A percentile compares a stretch with the other conserved stretches of the same genome.
These are phyloP conservation scores for Fusarium sp. DNA, from an alignment of 2,329 filamentous ascomycete genomes.

Conservation along the genomic window DNA sequence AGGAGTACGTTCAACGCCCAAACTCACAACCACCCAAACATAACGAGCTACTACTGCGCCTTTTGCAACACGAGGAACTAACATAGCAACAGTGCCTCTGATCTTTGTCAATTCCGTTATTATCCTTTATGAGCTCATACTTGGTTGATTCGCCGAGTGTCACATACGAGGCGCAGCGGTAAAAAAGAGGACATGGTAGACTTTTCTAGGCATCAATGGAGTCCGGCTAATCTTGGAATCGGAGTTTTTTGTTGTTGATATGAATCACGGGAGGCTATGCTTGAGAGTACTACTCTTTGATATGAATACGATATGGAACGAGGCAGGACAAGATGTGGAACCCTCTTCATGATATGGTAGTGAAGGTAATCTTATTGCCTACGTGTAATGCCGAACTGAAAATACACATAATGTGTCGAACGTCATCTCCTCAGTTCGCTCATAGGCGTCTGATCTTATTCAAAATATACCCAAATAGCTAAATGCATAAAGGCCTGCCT, in stretches of 20 bases:
- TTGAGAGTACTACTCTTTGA: conserved; percentile 7
- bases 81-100: conserved; percentile 71
- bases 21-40: background rate
- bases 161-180: background rate
- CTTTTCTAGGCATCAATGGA: conserved; percentile 35
- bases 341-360: background rate
- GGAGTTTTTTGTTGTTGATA: conserved; percentile 29
- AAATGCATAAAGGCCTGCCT: conserved; percentile 3
- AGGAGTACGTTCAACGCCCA: conserved; percentile 67
- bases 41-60: background rate
- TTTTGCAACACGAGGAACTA: background rate
- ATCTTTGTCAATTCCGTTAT: conserved; percentile 85
- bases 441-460: conserved; percentile 15
- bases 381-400: background rate
- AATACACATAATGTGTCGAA: background rate
- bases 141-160: conserved; percentile 63
- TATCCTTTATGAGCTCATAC: conserved; percentile 82
- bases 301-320: background rate
- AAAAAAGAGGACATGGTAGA: conserved; percentile 33
- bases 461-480: conserved; percentile 8
- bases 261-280: conserved; percentile 7
- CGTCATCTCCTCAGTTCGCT: conserved; percentile 2
- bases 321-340: background rate
- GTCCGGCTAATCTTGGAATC: conserved; percentile 27
- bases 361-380: background rate